Percentiles rank a stretch among this genome's conserved stretches.
Conservation (phyloP, 352 stramenopile species). For the Phytopythium helicoides region DNA sequence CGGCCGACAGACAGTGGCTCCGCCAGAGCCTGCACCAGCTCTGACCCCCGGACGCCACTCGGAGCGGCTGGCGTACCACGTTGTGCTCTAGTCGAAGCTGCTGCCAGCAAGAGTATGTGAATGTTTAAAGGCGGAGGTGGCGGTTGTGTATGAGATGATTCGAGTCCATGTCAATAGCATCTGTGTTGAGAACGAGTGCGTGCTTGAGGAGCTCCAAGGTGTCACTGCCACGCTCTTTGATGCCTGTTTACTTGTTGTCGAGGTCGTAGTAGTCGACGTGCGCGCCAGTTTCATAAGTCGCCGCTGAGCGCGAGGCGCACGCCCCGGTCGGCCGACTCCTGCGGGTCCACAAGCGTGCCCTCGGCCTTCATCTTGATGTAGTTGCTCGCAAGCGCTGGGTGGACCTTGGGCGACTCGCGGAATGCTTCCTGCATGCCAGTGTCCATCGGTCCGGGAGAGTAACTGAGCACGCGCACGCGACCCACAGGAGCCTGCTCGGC, state of each 20-base stretch:
- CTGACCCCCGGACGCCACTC: background rate
- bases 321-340: slow-evolving; percentile 55
- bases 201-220: too few species aligned
- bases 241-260: slow-evolving; percentile 7
- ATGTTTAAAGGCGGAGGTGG: too few species aligned
- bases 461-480: slow-evolving; percentile 70
- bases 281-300: slow-evolving; percentile 48
- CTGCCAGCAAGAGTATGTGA: too few species aligned
- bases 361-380: slow-evolving; percentile 55
- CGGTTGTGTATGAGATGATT: too few species aligned
- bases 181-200: too few species aligned
- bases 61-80: slow-evolving; percentile 1
- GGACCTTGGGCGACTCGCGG: slow-evolving; percentile 43
- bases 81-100: too few species aligned
- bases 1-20: too few species aligned
- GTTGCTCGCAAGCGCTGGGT: slow-evolving; percentile 32
- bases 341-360: slow-evolving; percentile 47
- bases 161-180: too few species aligned
- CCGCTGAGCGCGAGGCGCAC: slow-evolving; percentile 51
- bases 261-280: slow-evolving; percentile 85
- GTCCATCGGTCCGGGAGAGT: slow-evolving; percentile 86
- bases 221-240: background rate
- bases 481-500: slow-evolving; percentile 39
- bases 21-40: too few species aligned
- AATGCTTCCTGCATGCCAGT: slow-evolving; percentile 83